Evolutionary conservation across 2,329 filamentous ascomycete genomes (phyloP).

Genomic region (Aureobasidium sp.): DNA sequence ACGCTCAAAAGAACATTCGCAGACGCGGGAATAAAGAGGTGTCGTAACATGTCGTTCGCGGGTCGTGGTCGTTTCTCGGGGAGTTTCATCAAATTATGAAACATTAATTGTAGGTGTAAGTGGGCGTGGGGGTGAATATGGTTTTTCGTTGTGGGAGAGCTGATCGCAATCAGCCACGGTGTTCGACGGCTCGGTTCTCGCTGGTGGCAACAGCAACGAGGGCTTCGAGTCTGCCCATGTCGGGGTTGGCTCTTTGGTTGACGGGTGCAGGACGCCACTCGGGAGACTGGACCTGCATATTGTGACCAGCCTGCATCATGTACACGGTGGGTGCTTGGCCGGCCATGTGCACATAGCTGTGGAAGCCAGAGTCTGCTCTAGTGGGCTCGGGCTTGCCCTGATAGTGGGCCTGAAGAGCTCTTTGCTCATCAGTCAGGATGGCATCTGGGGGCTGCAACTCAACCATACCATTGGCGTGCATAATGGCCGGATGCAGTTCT

Average conservation of each 20-base stretch:
- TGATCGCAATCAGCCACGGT: background rate
- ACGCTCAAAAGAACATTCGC: background rate
- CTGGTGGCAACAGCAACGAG: constrained; percentile 60
- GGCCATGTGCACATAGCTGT: constrained; percentile 23
- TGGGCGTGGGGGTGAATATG: background rate
- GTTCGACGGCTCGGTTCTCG: constrained; percentile 33
- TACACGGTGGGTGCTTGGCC: constrained; percentile 21
- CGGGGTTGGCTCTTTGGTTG: constrained; percentile 30
- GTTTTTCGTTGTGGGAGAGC: background rate
- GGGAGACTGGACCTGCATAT: constrained; percentile 24
- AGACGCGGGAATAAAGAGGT: background rate
- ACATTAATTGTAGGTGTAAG: constrained; percentile 1
- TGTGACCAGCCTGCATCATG: constrained; percentile 29
- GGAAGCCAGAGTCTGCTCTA: constrained; percentile 29
- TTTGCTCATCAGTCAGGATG: constrained; percentile 33
- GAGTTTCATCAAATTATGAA: constrained; percentile 2
- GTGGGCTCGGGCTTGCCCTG: constrained; percentile 26
- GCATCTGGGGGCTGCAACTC: constrained; percentile 36
- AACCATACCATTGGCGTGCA: constrained; percentile 43
- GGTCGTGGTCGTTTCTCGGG: constrained; percentile 1
- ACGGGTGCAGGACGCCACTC: constrained; percentile 24
- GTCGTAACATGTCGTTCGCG: background rate
- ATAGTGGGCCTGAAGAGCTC: constrained; percentile 31
- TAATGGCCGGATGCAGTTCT: constrained; percentile 48
- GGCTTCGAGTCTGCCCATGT: constrained; percentile 53